phyloP scores from a whole-genome alignment of 441 rosid species.

The Viola pubescens region DNA sequence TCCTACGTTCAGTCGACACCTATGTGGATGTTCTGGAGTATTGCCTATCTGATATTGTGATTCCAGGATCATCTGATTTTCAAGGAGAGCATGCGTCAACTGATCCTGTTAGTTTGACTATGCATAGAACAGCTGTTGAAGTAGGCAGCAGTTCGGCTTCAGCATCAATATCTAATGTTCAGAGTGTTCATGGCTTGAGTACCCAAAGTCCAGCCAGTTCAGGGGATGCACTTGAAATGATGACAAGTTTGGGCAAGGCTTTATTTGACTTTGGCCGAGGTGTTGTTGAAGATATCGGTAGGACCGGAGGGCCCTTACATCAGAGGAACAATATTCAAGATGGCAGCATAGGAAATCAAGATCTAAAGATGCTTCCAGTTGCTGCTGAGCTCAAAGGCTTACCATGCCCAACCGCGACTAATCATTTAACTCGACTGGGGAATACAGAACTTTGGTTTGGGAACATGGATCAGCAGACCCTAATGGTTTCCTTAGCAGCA shows the following conservation, averaged over 20 bases:
- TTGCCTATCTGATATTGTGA: conserved; percentile 81
- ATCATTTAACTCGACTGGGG: conserved; percentile 66
- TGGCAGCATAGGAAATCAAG: conserved; percentile 31
- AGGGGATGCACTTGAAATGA: conserved; percentile 95
- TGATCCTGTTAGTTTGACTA: conserved; percentile 20
- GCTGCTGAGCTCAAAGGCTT: conserved; percentile 71
- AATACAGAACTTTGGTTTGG: conserved; percentile 83
- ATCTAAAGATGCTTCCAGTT: conserved; percentile 42
- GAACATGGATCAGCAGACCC: conserved; percentile 71
- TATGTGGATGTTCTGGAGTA: conserved; percentile 90
- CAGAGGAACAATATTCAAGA: conserved; percentile 32
- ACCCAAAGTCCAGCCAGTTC: conserved; percentile 56
- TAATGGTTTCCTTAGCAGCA: conserved; percentile 75
- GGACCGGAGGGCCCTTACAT: conserved; percentile 47
- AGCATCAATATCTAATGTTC: conserved; percentile 26
- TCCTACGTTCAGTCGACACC: conserved; percentile 80
- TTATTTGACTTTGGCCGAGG: conserved; percentile 92
- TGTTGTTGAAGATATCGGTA: conserved; percentile 96
- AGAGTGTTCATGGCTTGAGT: conserved; percentile 26
- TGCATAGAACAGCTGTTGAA: conserved; percentile 31
- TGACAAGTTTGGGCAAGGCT: conserved; percentile 93
- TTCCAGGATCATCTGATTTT: conserved; percentile 36
- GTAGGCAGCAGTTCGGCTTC: conserved; percentile 34
- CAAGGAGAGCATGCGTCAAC: conserved; percentile 25
- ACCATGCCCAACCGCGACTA: conserved; percentile 91